phyloP scores from a whole-genome alignment of 768 basidiomycete genomes.

The Leccinum variicolor region DNA sequence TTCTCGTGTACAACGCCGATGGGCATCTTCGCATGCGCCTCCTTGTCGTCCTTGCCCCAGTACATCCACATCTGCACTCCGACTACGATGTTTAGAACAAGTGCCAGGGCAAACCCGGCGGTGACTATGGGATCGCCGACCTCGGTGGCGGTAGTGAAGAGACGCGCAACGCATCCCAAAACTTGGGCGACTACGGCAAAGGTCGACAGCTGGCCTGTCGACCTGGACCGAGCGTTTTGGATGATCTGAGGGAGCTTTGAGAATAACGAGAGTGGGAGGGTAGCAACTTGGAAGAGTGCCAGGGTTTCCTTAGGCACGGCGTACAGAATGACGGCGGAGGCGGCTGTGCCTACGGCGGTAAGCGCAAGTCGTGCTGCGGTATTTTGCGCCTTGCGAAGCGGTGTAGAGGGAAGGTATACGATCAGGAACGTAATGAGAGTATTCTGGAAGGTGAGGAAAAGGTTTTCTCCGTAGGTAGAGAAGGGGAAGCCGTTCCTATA shows the following conservation, averaged over 20 bases:
- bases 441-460: slow-evolving; percentile 91
- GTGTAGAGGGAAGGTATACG: slow-evolving; percentile 52
- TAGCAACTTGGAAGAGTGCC: slow-evolving; percentile 73
- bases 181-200: slow-evolving; percentile 90
- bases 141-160: slow-evolving; percentile 92
- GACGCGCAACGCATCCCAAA: slow-evolving; percentile 81
- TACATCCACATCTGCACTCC: slow-evolving; percentile 84
- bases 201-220: slow-evolving; percentile 91
- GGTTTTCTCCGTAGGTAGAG: slow-evolving; percentile 96
- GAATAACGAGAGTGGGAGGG: slow-evolving; percentile 87
- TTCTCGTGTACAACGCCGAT: slow-evolving; percentile 27
- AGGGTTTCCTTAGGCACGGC: slow-evolving; percentile 48
- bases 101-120: slow-evolving; percentile 81
- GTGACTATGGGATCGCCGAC: slow-evolving; percentile 78
- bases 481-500: slow-evolving; percentile 86
- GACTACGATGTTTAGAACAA: slow-evolving; percentile 78
- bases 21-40: slow-evolving; percentile 18
- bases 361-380: slow-evolving; percentile 30
- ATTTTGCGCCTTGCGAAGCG: slow-evolving; percentile 25
- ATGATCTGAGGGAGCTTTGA: slow-evolving; percentile 94
- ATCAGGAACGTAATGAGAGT: slow-evolving; percentile 86
- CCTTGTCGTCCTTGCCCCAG: slow-evolving; percentile 57
- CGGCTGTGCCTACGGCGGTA: slow-evolving; percentile 32
- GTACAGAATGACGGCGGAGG: slow-evolving; percentile 41
- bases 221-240: slow-evolving; percentile 69